These are phyloP conservation scores for Kwoniella heveanensis DNA, from an alignment of 768 basidiomycete species.

Conservation along the genomic window DNA sequence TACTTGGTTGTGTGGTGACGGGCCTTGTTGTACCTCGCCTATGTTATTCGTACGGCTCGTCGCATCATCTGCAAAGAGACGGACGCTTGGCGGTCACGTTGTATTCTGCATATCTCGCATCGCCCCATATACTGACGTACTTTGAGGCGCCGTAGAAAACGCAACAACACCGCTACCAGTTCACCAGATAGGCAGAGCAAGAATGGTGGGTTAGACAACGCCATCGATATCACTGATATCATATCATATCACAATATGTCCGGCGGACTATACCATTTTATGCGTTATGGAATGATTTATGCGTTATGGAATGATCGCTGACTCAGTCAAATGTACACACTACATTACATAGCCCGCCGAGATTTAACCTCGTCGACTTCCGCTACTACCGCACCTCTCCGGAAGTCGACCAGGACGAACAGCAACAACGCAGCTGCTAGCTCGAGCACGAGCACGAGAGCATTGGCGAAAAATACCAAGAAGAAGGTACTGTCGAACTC, in stretches of 20 bases:
- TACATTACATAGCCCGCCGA: slow-evolving; percentile 15
- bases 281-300: too few species aligned
- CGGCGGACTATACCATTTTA: too few species aligned
- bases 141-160: slow-evolving; percentile 22
- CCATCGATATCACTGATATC: too few species aligned
- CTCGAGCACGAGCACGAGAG: background rate
- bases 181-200: slow-evolving; percentile 19
- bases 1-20: background rate
- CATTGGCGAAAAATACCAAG: background rate
- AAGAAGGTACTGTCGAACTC: background rate
- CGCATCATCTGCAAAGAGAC: too few species aligned
- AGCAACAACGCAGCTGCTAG: background rate
- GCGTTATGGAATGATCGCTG: too few species aligned
- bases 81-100: too few species aligned
- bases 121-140: too few species aligned
- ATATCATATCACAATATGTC: too few species aligned
- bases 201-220: slow-evolving; percentile 19
- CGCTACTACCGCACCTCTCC: background rate
- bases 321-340: background rate
- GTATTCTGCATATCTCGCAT: too few species aligned
- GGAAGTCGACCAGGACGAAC: background rate
- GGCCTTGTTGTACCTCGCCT: background rate
- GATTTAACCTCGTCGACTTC: slow-evolving; percentile 11
- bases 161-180: slow-evolving; percentile 11
- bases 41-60: too few species aligned